These are phyloP conservation scores for Orbilia brochopaga DNA, from an alignment of 2,329 filamentous ascomycete species.

Conservation along the genomic window DNA sequence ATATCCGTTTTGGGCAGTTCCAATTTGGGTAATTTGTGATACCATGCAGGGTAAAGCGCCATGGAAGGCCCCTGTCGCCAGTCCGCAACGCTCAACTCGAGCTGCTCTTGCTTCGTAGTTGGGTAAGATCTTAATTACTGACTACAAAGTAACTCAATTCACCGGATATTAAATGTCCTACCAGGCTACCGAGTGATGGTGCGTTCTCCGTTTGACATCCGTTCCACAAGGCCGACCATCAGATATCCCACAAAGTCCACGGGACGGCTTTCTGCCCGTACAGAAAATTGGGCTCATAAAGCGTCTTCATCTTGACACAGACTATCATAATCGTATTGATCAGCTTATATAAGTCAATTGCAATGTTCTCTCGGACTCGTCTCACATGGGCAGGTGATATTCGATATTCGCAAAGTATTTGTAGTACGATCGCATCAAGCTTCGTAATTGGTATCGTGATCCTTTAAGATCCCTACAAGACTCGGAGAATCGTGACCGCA, in stretches of 20 bases:
- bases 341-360: no score
- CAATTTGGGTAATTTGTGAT: not conserved
- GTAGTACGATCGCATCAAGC: no score
- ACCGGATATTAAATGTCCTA: slow-evolving; percentile 7
- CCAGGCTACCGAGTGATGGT: not conserved
- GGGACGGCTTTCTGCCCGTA: not conserved
- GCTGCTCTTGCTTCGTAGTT: not conserved
- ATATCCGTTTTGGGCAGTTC: not conserved
- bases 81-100: not conserved
- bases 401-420: no score
- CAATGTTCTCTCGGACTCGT: no score
- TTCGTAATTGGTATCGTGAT: no score
- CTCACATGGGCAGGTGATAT: no score
- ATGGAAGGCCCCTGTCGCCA: not conserved
- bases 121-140: not conserved
- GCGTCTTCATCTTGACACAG: no score
- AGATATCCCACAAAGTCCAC: not conserved
- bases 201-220: not conserved
- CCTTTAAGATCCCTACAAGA: no score
- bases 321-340: no score
- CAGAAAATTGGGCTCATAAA: not conserved
- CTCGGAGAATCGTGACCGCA: no score
- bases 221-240: not conserved
- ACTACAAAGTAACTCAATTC: no score
- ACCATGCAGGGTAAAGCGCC: not conserved